phyloP scores from a whole-genome alignment of 2,329 filamentous ascomycete genomes.

The Trichoderma atroviride region DNA sequence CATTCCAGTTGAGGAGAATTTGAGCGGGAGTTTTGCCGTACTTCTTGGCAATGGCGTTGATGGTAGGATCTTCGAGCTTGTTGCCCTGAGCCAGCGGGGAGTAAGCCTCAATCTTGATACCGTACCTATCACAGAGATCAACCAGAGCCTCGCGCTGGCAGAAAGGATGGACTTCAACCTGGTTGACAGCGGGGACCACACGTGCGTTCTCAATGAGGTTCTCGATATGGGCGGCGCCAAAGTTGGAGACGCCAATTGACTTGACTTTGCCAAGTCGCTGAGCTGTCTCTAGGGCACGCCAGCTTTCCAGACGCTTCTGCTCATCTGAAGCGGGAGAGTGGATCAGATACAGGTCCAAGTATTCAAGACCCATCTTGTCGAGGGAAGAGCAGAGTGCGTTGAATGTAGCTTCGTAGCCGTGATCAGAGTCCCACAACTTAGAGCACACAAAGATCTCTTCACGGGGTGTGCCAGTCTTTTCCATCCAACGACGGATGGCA shows the following conservation, averaged over 20 bases:
- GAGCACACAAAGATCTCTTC: constrained; percentile 69
- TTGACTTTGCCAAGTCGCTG: constrained; percentile 64
- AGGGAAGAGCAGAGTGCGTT: constrained; percentile 67
- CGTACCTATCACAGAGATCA: constrained; percentile 57
- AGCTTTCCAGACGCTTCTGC: constrained; percentile 69
- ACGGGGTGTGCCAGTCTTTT: constrained; percentile 65
- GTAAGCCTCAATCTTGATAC: constrained; percentile 61
- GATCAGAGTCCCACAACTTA: constrained; percentile 64
- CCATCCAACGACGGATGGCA: constrained; percentile 69
- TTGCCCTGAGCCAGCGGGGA: constrained; percentile 51
- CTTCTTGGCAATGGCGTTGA: constrained; percentile 65
- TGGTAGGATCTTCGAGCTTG: constrained; percentile 58
- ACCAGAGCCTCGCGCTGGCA: constrained; percentile 64
- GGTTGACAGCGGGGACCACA: constrained; percentile 69
- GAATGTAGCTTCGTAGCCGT: constrained; percentile 54
- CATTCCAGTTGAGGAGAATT: constrained; percentile 75
- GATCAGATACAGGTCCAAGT: constrained; percentile 73
- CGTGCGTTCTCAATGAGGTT: constrained; percentile 57
- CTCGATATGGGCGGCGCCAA: constrained; percentile 68
- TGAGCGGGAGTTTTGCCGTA: constrained; percentile 74
- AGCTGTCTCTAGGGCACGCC: constrained; percentile 71
- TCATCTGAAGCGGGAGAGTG: constrained; percentile 69
- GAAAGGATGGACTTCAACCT: constrained; percentile 80
- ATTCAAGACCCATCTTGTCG: constrained; percentile 65
- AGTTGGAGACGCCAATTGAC: constrained; percentile 79